A percentile compares a stretch with the other conserved stretches of the same genome.
Conservation (phyloP, 2,329 filamentous ascomycete species). For the Diaporthe helianthi region DNA sequence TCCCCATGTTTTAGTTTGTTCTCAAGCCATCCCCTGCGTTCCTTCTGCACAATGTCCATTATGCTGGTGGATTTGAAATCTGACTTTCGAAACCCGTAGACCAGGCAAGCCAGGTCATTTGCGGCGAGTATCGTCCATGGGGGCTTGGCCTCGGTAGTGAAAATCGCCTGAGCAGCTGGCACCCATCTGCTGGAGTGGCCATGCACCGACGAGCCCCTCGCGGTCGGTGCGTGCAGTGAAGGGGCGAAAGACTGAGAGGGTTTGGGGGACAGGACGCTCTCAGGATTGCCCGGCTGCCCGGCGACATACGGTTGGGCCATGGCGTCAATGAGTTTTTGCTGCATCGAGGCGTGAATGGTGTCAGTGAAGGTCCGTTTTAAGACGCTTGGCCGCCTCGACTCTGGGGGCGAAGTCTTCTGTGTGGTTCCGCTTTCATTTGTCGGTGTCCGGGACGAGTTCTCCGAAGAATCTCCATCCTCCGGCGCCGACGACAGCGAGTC, state of each 20-base stretch:
- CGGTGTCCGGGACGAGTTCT: slow-evolving; percentile 60
- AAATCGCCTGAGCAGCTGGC: slow-evolving; percentile 93
- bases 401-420: slow-evolving; percentile 59
- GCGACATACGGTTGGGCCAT: slow-evolving; percentile 81
- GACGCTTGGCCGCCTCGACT: slow-evolving; percentile 65
- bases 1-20: slow-evolving; percentile 77
- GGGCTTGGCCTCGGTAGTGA: slow-evolving; percentile 88
- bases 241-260: slow-evolving; percentile 49
- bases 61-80: slow-evolving; percentile 96
- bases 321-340: slow-evolving; percentile 84
- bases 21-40: slow-evolving; percentile 88
- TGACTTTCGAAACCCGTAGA: slow-evolving; percentile 98
- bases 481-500: slow-evolving; percentile 9
- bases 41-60: slow-evolving; percentile 90
- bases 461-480: slow-evolving; percentile 47
- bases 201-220: slow-evolving; percentile 71
- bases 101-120: slow-evolving; percentile 93
- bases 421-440: slow-evolving; percentile 64
- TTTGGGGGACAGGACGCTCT: slow-evolving; percentile 53
- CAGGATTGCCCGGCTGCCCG: slow-evolving; percentile 48
- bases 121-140: slow-evolving; percentile 97
- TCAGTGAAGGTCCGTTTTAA: slow-evolving; percentile 92
- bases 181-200: slow-evolving; percentile 90
- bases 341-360: slow-evolving; percentile 73
- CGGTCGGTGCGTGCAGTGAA: slow-evolving; percentile 52